phyloP scores from a whole-genome alignment of 306 rosid species.

The Trifolium fragiferum region DNA sequence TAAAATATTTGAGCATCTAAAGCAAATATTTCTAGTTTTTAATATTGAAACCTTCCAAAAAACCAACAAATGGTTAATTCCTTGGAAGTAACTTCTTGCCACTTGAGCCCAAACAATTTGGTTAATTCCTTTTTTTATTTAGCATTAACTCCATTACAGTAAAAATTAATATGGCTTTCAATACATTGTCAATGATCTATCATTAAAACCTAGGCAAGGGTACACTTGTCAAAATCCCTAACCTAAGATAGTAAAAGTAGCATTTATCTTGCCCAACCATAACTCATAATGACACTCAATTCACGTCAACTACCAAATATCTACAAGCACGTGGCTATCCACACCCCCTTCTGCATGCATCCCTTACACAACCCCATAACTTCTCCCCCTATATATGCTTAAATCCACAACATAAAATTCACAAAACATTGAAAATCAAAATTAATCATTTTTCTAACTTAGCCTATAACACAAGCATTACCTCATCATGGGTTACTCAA shows the following conservation, averaged over 20 bases:
- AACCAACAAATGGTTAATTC: too few species aligned
- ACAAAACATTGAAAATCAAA: neutral
- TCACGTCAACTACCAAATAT: constrained; percentile 45
- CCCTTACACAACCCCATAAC: neutral
- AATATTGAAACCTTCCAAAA: too few species aligned
- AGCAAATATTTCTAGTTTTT: too few species aligned
- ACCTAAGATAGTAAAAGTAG: constrained; percentile 10
- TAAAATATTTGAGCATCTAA: too few species aligned
- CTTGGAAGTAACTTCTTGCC: too few species aligned
- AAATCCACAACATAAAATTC: neutral
- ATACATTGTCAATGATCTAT: neutral
- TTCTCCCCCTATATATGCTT: constrained; percentile 25
- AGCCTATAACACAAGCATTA: neutral
- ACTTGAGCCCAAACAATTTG: too few species aligned
- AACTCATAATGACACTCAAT: constrained; percentile 43
- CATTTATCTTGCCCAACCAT: constrained; percentile 44
- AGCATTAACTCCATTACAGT: neutral
- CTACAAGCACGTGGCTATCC: constrained; percentile 19
- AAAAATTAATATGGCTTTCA: neutral
- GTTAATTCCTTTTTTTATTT: too few species aligned
- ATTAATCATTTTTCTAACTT: neutral
- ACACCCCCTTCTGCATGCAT: neutral
- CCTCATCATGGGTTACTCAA: constrained; percentile 42
- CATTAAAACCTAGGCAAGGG: constrained; percentile 8
- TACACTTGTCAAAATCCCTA: neutral